Evolutionary conservation across 768 basidiomycete genomes (phyloP), one percentile per base, ranked within the genome.

Genomic region (Tricholoma sp.): DNA sequence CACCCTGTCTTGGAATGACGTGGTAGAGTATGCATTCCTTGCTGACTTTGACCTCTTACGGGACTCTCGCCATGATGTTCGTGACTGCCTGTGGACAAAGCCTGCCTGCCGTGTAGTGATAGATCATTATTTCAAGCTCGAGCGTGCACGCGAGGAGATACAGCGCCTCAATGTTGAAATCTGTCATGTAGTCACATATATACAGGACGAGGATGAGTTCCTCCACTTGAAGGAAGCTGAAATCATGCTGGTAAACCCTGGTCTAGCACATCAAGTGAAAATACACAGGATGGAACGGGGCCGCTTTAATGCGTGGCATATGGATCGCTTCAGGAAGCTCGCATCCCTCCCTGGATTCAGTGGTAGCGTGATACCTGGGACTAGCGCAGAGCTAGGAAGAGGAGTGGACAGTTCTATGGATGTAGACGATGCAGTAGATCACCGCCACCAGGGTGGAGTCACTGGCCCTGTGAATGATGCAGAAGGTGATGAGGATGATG

Each of bases 21-120:
- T 72, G 0, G 59, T 24, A 2, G 24, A 24, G 24, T 24, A 24
- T 24, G 24, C 24, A 24, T 24, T 24, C 24, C 24, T 24, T 8
- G 47, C 66, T 1, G 60, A 66, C 29, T 69, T 67, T 45, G 62
- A 67, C 48, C 55, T 66, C 12, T 56, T 68, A 4, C 41, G 54
- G 1, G 62, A 63, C 8, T 47, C 49, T 18, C 53, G 55, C 10
- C 47, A 66, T 36, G 65, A 61, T 42, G 54, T 65, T 12, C 18
- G 20, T 9, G 29, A 54, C 2, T 31, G 52, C 20, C 59, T 54
- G 0, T 67, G 66, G 66, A 59, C 66, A 18, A 61, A 33, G 20
- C 62, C 66, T 12, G 59, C 55, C 9, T 54, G 55, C 37, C 60
- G 55, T 11, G 15, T 56, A 4, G 50, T 59, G 0, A 60, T 66